Evolutionary conservation across 345 rosid species (phyloP), one percentile per base, ranked within the genome.

Genomic region (Melastoma malabathricum): DNA sequence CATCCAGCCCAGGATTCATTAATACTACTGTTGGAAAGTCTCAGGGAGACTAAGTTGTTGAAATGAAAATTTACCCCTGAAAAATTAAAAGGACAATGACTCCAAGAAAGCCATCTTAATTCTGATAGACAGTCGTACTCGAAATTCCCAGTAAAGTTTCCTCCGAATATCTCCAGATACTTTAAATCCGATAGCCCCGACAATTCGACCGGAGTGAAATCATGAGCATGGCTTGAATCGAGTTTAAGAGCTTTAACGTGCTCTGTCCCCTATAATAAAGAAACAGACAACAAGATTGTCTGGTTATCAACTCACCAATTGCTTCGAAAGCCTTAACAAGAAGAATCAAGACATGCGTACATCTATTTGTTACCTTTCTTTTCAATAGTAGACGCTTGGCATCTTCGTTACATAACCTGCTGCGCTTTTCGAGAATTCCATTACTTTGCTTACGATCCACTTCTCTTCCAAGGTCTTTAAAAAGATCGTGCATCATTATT

Each of bases 381-480:
- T 29, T 29, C 3, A 10, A 29, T 29, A 2, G 38, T 18, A 48
- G 20, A 48, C 29, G 13, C 14, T 6, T 7, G 16, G 22, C 14
- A 55, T 43, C 50, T 44, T 19, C 59, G 13, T 10, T 3, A 18
- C 52, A 25, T 50, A 50, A 0, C 0, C 18, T 15, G 31, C 52
- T 50, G 10, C 19, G 18, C 44, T 38, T 54, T 43, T 29, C 41
- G 3, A 43, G 57, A 43, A 41, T 14, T 25, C 22, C 20, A 0
- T 43, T 18, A 31, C 44, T 54, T 54, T 43, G 25, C 18, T 54
- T 7, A 16, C 10, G 27, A 31, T 41, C 20, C 0, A 54, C 15
- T 54, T 54, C 57, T 31, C 38, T 54, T 17, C 57, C 57, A 0
- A 54, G 57, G 43, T 54, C 57, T 54, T 47, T 54, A 4, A 20